phyloP scores from a whole-genome alignment of 2,329 filamentous ascomycete genomes.

The Colletotrichum horii region DNA sequence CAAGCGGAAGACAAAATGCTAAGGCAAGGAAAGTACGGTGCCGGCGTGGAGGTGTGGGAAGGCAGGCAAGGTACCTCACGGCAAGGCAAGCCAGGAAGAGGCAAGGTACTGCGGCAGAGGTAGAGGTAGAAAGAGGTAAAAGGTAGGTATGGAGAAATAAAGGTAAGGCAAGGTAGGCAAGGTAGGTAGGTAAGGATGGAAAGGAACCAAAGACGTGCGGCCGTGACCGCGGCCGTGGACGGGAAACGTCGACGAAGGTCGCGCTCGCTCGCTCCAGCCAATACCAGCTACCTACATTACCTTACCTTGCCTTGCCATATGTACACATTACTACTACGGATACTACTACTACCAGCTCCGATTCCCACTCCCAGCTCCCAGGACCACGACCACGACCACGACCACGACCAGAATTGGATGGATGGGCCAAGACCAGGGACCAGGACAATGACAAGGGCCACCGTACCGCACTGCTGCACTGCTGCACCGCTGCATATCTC shows the following conservation, averaged over 20 bases:
- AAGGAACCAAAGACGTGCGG: not conserved
- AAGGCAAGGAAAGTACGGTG: slow-evolving; percentile 7
- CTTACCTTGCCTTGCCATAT: not conserved
- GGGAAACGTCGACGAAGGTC: slow-evolving; percentile 18
- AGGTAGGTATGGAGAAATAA: not conserved
- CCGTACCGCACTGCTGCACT: not conserved
- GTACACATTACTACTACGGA: not conserved
- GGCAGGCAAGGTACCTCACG: not conserved
- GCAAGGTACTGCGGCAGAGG: not conserved
- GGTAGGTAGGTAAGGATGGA: not conserved
- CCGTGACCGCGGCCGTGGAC: not conserved
- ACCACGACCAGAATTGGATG: not conserved
- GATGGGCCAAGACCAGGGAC: not conserved
- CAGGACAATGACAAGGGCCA: not conserved
- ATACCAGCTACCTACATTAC: not conserved
- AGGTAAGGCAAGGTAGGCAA: not conserved
- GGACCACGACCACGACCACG: not conserved
- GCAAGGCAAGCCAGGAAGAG: not conserved
- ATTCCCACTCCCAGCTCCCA: not conserved
- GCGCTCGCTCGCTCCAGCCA: not conserved
- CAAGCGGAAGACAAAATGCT: slow-evolving; percentile 23
- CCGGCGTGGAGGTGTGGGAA: not conserved
- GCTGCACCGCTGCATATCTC: not conserved
- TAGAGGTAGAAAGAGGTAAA: not conserved
- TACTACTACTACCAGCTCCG: not conserved